Evolutionary conservation across 805 yeast genomes (phyloP).

Genomic region (Saccharomycopsis olivae): DNA sequence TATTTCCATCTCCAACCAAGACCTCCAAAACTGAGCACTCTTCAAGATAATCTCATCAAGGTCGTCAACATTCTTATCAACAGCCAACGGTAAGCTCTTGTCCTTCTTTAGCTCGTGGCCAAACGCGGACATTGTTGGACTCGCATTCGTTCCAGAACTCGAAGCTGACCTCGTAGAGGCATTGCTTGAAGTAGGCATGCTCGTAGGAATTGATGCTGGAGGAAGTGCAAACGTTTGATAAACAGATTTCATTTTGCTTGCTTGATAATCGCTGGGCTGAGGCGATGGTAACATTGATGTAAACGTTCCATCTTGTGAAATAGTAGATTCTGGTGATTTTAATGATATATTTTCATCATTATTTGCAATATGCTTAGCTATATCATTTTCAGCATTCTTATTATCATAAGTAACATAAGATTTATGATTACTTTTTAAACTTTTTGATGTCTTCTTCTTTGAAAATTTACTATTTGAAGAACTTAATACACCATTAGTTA

Average conservation of each 20-base stretch:
- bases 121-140: neutral
- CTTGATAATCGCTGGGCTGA: neutral
- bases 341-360: neutral
- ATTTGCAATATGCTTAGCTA: neutral
- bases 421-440: constrained; percentile 11
- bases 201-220: neutral
- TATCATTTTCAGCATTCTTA: neutral
- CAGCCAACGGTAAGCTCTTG: constrained; percentile 9
- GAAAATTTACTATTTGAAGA: constrained; percentile 2
- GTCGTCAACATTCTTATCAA: constrained; percentile 15
- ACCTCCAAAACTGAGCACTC: constrained; percentile 15
- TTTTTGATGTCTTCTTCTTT: constrained; percentile 6
- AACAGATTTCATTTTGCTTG: neutral
- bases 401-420: constrained; percentile 8
- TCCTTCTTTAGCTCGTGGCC: neutral
- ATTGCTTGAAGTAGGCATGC: no score
- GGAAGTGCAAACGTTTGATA: neutral
- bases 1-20: no score
- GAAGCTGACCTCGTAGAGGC: no score
- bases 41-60: constrained; percentile 13
- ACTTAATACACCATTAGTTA: constrained; percentile 28
- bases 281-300: neutral
- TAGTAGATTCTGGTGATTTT: neutral
- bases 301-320: neutral
- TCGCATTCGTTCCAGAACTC: no score